phyloP scores from a whole-genome alignment of 441 rosid genomes.

The Aquilaria agallochum region DNA sequence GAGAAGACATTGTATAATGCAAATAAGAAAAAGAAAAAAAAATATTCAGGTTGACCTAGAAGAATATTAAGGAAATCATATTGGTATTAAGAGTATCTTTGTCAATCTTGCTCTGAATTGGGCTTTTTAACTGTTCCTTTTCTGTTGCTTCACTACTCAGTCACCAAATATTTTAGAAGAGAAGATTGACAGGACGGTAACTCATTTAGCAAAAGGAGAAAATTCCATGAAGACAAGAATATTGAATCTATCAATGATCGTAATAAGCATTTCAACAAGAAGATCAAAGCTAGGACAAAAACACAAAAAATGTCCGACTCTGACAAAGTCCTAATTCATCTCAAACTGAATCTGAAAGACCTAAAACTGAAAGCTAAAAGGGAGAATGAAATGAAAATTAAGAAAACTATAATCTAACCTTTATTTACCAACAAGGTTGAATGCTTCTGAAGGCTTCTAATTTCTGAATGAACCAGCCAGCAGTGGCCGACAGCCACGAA shows the following conservation, averaged over 20 bases:
- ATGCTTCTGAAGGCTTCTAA: too few species aligned
- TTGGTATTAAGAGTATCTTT: not conserved
- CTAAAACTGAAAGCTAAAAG: too few species aligned
- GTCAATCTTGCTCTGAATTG: not conserved
- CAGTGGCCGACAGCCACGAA: too few species aligned
- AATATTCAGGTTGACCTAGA: slow-evolving; percentile 78
- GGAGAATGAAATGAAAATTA: too few species aligned
- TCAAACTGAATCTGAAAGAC: too few species aligned
- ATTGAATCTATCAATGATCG: slow-evolving; percentile 94
- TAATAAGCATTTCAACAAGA: slow-evolving; percentile 96
- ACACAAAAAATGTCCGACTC: too few species aligned
- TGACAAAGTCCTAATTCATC: too few species aligned
- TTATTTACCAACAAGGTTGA: too few species aligned
- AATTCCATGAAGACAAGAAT: slow-evolving; percentile 86
- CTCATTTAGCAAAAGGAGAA: slow-evolving; percentile 85
- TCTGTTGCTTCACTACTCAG: slow-evolving; percentile 30
- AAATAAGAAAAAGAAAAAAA: slow-evolving; percentile 73
- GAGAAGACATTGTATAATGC: slow-evolving; percentile 86
- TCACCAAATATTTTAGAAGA: slow-evolving; percentile 79
- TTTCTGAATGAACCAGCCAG: too few species aligned
- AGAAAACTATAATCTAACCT: too few species aligned
- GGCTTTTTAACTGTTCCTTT: not conserved
- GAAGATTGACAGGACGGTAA: slow-evolving; percentile 72
- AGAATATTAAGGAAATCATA: slow-evolving; percentile 4
- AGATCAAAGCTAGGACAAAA: slow-evolving; percentile 26